These are phyloP conservation scores for Gnaphalium uliginosum DNA, from an alignment of 129 eudicot species.

Conservation along the genomic window DNA sequence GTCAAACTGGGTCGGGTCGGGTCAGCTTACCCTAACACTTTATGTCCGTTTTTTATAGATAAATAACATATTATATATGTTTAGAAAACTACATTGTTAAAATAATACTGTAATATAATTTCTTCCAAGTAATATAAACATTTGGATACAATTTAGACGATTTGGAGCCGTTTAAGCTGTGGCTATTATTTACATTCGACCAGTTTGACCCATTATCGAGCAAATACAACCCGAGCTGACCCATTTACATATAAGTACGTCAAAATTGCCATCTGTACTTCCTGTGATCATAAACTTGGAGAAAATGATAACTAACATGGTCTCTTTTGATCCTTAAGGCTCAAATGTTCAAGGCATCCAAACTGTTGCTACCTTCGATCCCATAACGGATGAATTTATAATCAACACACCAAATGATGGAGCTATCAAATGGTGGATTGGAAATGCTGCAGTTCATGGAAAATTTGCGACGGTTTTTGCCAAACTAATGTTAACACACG, in stretches of 20 bases:
- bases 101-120: background rate
- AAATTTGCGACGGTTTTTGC: conserved; percentile 95
- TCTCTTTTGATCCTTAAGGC: conserved; percentile 44
- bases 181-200: background rate
- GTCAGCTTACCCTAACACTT: background rate
- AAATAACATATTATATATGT: background rate
- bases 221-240: background rate
- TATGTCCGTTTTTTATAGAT: background rate
- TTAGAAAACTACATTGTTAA: background rate
- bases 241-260: background rate
- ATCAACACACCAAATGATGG: conserved; percentile 89
- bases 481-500: conserved; percentile 68
- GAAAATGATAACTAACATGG: background rate
- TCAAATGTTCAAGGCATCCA: conserved; percentile 95
- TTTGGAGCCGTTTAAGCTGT: background rate
- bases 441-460: conserved; percentile 97
- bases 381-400: conserved; percentile 75
- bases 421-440: conserved; percentile 99
- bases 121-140: background rate
- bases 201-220: background rate
- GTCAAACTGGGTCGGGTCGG: background rate
- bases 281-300: background rate
- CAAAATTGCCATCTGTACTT: background rate
- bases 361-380: conserved; percentile 82
- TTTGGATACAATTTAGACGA: background rate